Evolutionary conservation across 768 basidiomycete genomes (phyloP).

Genomic region (Auriscalpium orientale): DNA sequence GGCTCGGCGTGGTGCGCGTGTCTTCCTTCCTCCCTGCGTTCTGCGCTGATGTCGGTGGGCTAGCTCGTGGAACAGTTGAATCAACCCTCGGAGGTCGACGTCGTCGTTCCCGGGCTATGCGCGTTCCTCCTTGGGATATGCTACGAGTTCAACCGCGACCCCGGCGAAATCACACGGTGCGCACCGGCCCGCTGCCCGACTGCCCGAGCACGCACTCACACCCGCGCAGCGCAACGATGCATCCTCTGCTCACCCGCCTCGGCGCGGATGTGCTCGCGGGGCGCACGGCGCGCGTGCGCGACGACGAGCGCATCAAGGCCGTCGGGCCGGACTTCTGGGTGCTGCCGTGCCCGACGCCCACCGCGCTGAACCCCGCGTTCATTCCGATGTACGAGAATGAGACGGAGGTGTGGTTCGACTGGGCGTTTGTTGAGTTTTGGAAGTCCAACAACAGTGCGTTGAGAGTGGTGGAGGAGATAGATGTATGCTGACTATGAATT

Average conservation of each 20-base stretch:
- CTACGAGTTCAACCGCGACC: constrained; percentile 94
- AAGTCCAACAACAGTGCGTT: constrained; percentile 88
- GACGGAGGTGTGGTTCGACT: constrained; percentile 95
- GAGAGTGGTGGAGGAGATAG: too few species aligned
- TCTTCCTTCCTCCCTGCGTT: background rate
- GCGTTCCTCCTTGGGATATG: constrained; percentile 88
- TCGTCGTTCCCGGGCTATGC: constrained; percentile 81
- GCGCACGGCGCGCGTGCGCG: constrained; percentile 78
- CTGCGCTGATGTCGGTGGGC: background rate
- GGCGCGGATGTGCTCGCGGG: constrained; percentile 85
- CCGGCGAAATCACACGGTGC: constrained; percentile 91
- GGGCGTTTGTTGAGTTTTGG: constrained; percentile 97
- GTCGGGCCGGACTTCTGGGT: constrained; percentile 84
- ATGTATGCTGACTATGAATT: background rate
- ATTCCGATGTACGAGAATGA: constrained; percentile 44
- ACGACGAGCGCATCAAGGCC: constrained; percentile 88
- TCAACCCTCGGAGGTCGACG: constrained; percentile 79
- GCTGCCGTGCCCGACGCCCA: constrained; percentile 37
- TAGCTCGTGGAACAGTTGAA: constrained; percentile 95
- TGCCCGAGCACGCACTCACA: background rate
- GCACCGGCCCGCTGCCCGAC: constrained; percentile 16
- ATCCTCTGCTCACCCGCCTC: constrained; percentile 85
- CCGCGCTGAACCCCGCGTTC: constrained; percentile 24
- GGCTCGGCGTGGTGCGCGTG: constrained; percentile 75
- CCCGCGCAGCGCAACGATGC: constrained; percentile 60